Evolutionary conservation across 441 rosid species (phyloP).

Genomic region (Omphalea diandra): DNA sequence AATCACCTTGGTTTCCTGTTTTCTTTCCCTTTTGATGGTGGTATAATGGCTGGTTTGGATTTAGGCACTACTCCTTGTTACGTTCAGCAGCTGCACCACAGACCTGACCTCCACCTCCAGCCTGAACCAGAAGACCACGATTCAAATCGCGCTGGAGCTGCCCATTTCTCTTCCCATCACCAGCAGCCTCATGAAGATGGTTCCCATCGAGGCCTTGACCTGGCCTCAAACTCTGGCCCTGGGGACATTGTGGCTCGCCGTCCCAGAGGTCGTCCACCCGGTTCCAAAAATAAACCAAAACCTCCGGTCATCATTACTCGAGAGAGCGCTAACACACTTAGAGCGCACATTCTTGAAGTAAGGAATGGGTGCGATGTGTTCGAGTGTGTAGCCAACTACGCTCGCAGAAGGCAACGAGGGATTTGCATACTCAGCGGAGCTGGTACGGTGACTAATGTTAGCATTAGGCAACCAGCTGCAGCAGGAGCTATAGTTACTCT

Average conservation of each 20-base stretch:
- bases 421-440: slow-evolving; percentile 80
- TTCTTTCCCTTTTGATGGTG: slow-evolving; percentile 44
- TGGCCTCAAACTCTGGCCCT: slow-evolving; percentile 32
- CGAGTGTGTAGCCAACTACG: slow-evolving; percentile 78
- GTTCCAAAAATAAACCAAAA: slow-evolving; percentile 86
- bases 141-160: slow-evolving; percentile 30
- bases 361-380: slow-evolving; percentile 87
- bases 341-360: slow-evolving; percentile 93
- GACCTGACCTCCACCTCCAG: slow-evolving; percentile 65
- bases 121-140: slow-evolving; percentile 42
- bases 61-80: slow-evolving; percentile 76
- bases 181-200: slow-evolving; percentile 38
- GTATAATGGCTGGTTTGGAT: slow-evolving; percentile 89
- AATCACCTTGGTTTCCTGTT: slow-evolving; percentile 31
- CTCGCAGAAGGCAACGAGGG: slow-evolving; percentile 84
- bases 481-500: slow-evolving; percentile 71
- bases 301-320: slow-evolving; percentile 91
- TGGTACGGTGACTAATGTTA: slow-evolving; percentile 87
- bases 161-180: slow-evolving; percentile 34
- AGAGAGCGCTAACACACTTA: slow-evolving; percentile 88
- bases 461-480: slow-evolving; percentile 81
- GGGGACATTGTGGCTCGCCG: slow-evolving; percentile 63
- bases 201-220: slow-evolving; percentile 50
- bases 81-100: slow-evolving; percentile 69
- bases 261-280: slow-evolving; percentile 90